phyloP scores from a whole-genome alignment of 805 yeast species.

The Candida orba region DNA sequence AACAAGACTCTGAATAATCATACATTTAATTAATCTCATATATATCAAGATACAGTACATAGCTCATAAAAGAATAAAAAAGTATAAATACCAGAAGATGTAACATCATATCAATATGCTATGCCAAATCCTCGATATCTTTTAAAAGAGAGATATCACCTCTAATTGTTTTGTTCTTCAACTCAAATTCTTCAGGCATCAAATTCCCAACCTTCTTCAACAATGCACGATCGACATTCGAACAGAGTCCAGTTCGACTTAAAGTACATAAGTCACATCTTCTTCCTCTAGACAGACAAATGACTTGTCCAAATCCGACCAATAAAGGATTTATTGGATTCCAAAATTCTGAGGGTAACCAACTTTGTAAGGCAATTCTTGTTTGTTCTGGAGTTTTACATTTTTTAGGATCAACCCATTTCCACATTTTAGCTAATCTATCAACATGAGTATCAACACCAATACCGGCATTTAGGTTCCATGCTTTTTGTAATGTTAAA shows the following conservation, averaged over 20 bases:
- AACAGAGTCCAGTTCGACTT: constrained; percentile 47
- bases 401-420: constrained; percentile 51
- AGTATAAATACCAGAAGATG: background rate
- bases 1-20: background rate
- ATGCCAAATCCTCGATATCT: constrained; percentile 29
- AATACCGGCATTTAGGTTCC: constrained; percentile 74
- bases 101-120: background rate
- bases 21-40: too few species aligned
- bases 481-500: constrained; percentile 71
- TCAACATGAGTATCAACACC: constrained; percentile 93
- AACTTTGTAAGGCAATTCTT: constrained; percentile 54
- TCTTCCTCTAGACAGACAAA: constrained; percentile 65
- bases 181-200: constrained; percentile 13
- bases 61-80: too few species aligned
- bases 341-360: constrained; percentile 78
- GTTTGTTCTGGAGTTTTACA: constrained; percentile 70
- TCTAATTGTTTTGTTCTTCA: constrained; percentile 26
- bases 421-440: constrained; percentile 71
- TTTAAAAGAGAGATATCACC: constrained; percentile 36
- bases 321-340: constrained; percentile 74
- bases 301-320: constrained; percentile 91
- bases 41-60: too few species aligned
- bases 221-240: constrained; percentile 44
- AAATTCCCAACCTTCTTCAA: constrained; percentile 26
- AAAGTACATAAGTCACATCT: constrained; percentile 68